Evolutionary conservation across 352 stramenopile species (phyloP).

Genomic region (Phytopythium kandeliae): DNA sequence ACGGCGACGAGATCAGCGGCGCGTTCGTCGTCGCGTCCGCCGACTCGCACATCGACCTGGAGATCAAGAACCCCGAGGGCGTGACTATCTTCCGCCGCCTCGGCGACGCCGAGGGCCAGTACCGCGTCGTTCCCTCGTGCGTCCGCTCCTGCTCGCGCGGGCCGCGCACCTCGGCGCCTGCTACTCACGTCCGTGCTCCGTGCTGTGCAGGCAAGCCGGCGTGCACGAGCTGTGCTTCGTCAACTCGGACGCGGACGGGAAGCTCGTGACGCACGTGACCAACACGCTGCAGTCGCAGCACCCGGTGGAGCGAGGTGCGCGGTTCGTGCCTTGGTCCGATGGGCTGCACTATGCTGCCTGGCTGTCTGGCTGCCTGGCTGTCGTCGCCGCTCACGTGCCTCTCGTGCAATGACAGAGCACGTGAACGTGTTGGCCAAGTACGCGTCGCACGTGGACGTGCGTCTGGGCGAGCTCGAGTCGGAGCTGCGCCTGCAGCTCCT

Average conservation of each 20-base stretch:
- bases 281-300: slow-evolving; percentile 78
- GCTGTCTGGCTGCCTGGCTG: no score
- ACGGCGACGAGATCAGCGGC: slow-evolving; percentile 52
- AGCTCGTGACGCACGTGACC: slow-evolving; percentile 78
- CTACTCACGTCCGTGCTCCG: neutral
- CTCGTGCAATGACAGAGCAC: slow-evolving; percentile 35
- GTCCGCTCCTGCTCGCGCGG: no score
- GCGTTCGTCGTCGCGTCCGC: slow-evolving; percentile 72
- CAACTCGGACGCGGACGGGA: slow-evolving; percentile 64
- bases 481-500: slow-evolving; percentile 74
- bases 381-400: neutral
- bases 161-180: no score
- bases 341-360: no score
- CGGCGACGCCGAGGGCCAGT: slow-evolving; percentile 65
- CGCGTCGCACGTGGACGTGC: slow-evolving; percentile 71
- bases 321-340: neutral
- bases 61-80: slow-evolving; percentile 65
- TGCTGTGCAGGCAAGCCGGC: slow-evolving; percentile 29
- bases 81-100: slow-evolving; percentile 47
- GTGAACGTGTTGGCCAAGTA: slow-evolving; percentile 81
- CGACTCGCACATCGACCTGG: slow-evolving; percentile 65
- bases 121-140: slow-evolving; percentile 57
- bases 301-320: slow-evolving; percentile 62
- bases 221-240: slow-evolving; percentile 72
- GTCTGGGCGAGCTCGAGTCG: slow-evolving; percentile 73